Percentiles rank a stretch among this genome's conserved stretches.
Evolutionary conservation across 2,329 filamentous ascomycete species (phyloP).

Genomic region (Sclerotinia sclerotiorum): DNA sequence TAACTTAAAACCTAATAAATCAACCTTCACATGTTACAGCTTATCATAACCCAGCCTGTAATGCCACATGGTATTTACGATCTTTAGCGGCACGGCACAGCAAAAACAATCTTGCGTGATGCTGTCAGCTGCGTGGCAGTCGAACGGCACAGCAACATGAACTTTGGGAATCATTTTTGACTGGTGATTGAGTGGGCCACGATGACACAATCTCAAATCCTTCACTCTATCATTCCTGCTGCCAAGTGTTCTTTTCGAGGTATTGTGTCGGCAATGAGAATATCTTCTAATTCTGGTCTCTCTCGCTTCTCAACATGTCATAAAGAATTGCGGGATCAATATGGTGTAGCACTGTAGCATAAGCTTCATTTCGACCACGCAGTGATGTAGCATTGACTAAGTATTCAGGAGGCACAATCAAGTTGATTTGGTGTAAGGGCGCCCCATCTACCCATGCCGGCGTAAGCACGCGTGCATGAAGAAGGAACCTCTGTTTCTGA

Average conservation of each 20-base stretch:
- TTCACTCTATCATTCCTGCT: not conserved
- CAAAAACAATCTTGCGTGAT: constrained; percentile 25
- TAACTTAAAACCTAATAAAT: no score
- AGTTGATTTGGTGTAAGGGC: constrained; percentile 18
- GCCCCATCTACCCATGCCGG: constrained; percentile 5
- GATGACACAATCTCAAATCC: constrained; percentile 17
- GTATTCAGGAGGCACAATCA: constrained; percentile 17
- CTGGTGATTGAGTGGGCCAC: constrained; percentile 16
- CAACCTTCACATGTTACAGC: not conserved
- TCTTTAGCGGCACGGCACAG: constrained; percentile 24
- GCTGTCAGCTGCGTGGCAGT: constrained; percentile 25
- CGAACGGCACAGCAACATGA: constrained; percentile 14
- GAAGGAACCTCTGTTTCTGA: constrained; percentile 7
- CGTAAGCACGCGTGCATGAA: constrained; percentile 13
- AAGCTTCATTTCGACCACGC: constrained; percentile 20
- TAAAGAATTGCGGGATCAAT: not conserved
- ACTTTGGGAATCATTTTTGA: not conserved
- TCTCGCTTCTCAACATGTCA: not conserved
- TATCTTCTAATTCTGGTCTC: constrained; percentile 5
- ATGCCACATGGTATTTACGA: constrained; percentile 23
- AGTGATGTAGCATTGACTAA: constrained; percentile 14
- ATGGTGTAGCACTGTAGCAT: constrained; percentile 8
- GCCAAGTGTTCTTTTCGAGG: not conserved
- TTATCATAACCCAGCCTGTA: constrained; percentile 6
- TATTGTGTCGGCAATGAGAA: not conserved